Evolutionary conservation across 139 green algal species (phyloP).

Genomic region (Diplosphaera chodatii): DNA sequence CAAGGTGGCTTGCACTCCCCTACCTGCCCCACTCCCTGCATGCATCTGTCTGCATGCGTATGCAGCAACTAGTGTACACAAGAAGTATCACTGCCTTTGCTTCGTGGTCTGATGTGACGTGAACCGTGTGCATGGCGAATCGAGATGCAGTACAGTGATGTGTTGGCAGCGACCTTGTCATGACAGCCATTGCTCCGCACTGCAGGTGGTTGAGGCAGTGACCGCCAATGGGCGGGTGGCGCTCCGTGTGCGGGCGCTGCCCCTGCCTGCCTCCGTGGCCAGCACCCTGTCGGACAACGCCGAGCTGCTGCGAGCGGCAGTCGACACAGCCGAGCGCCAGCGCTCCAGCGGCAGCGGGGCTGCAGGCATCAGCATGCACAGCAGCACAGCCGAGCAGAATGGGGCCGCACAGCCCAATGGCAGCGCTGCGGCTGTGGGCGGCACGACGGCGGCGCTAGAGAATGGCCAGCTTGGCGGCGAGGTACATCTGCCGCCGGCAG

Average conservation of each 20-base stretch:
- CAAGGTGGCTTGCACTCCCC: constrained; percentile 1
- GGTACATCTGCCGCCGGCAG: neutral
- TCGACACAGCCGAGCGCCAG: neutral
- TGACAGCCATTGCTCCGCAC: no score
- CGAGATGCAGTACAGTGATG: no score
- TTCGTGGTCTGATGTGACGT: no score
- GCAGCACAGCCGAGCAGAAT: constrained; percentile 6
- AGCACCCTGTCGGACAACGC: constrained; percentile 49
- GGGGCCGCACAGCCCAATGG: neutral
- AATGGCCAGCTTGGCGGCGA: no score
- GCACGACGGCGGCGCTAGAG: constrained; percentile 1
- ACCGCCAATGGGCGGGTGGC: constrained; percentile 63
- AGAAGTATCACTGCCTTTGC: no score
- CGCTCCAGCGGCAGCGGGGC: neutral
- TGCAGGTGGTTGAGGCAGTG: constrained; percentile 60
- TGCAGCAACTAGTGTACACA: no score
- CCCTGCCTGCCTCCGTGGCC: constrained; percentile 51
- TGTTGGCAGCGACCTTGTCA: no score
- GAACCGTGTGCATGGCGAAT: no score
- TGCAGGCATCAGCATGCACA: neutral
- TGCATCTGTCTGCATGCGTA: no score
- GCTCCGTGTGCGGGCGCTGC: constrained; percentile 61
- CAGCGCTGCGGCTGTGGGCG: neutral
- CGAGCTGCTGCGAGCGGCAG: constrained; percentile 31
- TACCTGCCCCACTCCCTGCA: no score